Evolutionary conservation across 2,329 filamentous ascomycete species (phyloP), one percentile per base, ranked within the genome.

Genomic region (Claviceps africana): DNA sequence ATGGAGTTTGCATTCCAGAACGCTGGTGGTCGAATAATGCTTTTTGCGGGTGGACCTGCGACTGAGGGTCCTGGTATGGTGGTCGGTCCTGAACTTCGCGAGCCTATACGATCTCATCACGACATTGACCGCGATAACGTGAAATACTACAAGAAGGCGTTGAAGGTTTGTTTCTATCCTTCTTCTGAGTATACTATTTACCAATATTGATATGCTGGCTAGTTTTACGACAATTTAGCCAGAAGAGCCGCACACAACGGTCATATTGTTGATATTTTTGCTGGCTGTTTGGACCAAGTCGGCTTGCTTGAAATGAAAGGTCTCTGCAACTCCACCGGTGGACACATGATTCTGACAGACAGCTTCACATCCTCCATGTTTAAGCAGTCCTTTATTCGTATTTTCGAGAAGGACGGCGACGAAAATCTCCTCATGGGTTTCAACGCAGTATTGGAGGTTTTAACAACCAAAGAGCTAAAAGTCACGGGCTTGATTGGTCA

Each of bases 341-440:
- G 93, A 39, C 90, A 98, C 65, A 98, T 98, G 85, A 94, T 98
- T 57, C 72, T 98, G 58, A 97, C 93, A 1, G 93, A 98, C 67
- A 96, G 90, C 67, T 98, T 98, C 67, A 97, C 91, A 4, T 94
- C 93, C 0, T 97, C 91, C 54, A 96, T 98, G 84, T 98, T 97
- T 76, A 96, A 93, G 72, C 93, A 98, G 67, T 97, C 93, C 0
- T 98, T 98, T 63, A 85, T 95, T 50, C 85, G 94, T 54, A 83
- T 98, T 19, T 98, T 98, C 64, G 93, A 98, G 66, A 96, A 96
- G 70, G 93, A 98, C 64, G 88, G 79, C 1, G 85, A 95, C 54
- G 93, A 96, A 59, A 95, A 96, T 65, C 78, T 98, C 15, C 72
- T 95, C 10, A 98, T 98, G 93, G 93, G 89, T 45, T 98, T 98